Conservation (phyloP, 495 filamentous ascomycete species). For the Neurospora sp. region DNA sequence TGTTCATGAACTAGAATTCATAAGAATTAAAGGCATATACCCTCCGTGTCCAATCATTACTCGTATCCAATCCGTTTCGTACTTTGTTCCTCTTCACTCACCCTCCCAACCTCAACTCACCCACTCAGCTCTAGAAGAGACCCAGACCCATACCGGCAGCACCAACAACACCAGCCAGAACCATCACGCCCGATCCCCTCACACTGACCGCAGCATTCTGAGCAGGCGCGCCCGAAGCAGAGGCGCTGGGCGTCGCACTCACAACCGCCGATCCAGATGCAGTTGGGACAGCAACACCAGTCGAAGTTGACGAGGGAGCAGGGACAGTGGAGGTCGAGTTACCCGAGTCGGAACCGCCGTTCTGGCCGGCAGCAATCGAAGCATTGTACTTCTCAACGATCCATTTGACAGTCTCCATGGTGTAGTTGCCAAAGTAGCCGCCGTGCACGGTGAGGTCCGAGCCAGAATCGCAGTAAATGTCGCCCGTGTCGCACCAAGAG, state of each 20-base stretch:
- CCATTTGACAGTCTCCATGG: conserved; percentile 10
- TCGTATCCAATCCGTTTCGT: background rate
- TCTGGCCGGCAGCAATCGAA: background rate
- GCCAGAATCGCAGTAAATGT: conserved; percentile 20
- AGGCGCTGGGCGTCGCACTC: background rate
- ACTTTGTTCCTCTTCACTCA: background rate
- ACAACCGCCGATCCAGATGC: background rate
- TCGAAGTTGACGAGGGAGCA: background rate
- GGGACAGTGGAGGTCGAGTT: background rate
- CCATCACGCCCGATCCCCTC: background rate
- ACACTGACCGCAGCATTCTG: background rate
- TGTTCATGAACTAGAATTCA: background rate
- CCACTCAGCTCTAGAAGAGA: background rate
- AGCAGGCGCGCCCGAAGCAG: background rate
- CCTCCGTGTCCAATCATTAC: background rate
- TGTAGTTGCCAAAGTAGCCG: conserved; percentile 15
- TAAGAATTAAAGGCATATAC: background rate
- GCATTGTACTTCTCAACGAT: conserved; percentile 13
- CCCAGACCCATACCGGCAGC: background rate
- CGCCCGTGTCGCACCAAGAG: conserved; percentile 18
- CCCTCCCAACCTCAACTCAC: background rate
- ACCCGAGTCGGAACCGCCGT: background rate
- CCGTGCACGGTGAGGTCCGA: conserved; percentile 7
- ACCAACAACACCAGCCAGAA: background rate
- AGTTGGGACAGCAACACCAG: background rate